Base-by-base conservation (phyloP, 192 early-diverging fungal genomes). In the Podila minutissima region DNA sequence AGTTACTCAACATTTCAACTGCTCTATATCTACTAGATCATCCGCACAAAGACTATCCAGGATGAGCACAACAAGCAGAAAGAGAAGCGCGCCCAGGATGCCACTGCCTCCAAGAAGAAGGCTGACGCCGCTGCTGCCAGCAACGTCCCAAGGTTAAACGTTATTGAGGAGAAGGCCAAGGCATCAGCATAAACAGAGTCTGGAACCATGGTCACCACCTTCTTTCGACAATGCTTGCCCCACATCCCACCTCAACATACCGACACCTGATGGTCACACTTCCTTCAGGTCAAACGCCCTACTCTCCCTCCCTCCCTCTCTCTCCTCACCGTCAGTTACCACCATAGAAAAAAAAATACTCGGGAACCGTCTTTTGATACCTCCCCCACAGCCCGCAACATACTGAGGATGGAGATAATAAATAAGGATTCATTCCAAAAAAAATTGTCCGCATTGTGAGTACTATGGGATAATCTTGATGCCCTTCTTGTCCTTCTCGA, bases 21-120 rank as follows among this genome's bases (percentile, higher is more conserved):
- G 28, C 53, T 55, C n/a, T 24, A 55, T 26, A 22, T 55, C 20
- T 60, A 50, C 20, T 71, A 90, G 89, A 83, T 86, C 74, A 82
- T 86, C 63, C 86, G 89, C 74, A 77, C 85, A 59, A 85, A 82
- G 64, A 66, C 74, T 58, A 84, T 90, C 71, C 88, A 87, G 67
- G 70, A 82, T 35, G 87, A 90, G 50, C 69, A 85, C 46, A 63
- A 76, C 76, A 90, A 86, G 75, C 86, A 88, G 65, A 78, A 81
- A 61, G 83, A 87, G 69, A 69, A 84, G 67, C 78, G 79, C 59
- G 73, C 83, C 63, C 72, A 82, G 69, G 83, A 83, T 53, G 82
- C 83, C 10, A 75, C 75, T 31, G 74, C 75, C 26, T 73, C 84
- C 31, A 87, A 85, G 75, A 86, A 88, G 68, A 81, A 74, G 38